Conservation (phyloP, 2,329 filamentous ascomycete species). For the Pestalotiopsis sp. region DNA sequence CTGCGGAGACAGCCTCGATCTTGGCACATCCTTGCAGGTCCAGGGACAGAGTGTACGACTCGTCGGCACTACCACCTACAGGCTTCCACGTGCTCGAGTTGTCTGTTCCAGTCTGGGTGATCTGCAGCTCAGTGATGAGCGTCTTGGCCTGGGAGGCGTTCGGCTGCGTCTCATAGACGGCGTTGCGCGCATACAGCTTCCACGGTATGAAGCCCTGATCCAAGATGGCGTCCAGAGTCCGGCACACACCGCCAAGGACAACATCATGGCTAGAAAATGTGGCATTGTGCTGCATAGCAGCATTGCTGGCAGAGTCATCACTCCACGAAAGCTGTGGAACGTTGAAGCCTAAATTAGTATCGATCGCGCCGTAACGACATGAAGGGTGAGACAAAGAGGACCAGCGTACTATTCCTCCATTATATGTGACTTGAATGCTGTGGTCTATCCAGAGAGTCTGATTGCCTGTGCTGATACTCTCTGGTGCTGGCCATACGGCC, state of each 20-base stretch:
- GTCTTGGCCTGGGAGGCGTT: slow-evolving; percentile 42
- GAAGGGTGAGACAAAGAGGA: slow-evolving; percentile 32
- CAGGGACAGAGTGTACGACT: slow-evolving; percentile 73
- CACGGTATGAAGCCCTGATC: slow-evolving; percentile 73
- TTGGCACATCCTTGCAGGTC: slow-evolving; percentile 58
- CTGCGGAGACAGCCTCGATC: slow-evolving; percentile 67
- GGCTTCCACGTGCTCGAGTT: slow-evolving; percentile 59
- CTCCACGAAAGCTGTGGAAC: slow-evolving; percentile 51
- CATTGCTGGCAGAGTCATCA: slow-evolving; percentile 42
- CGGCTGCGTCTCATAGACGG: slow-evolving; percentile 66
- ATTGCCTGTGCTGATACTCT: slow-evolving; percentile 52
- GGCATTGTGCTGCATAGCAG: slow-evolving; percentile 27
- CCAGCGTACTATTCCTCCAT: slow-evolving; percentile 58
- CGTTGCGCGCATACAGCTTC: slow-evolving; percentile 70
- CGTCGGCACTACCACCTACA: slow-evolving; percentile 66
- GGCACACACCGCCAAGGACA: slow-evolving; percentile 58
- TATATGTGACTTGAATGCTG: slow-evolving; percentile 58
- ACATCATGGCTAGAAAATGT: slow-evolving; percentile 54
- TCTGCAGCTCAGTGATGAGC: slow-evolving; percentile 61
- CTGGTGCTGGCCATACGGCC: slow-evolving; percentile 63
- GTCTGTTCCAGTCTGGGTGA: slow-evolving; percentile 63
- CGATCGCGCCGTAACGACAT: slow-evolving; percentile 17
- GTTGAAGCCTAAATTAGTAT: slow-evolving; percentile 32
- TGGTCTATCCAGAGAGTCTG: slow-evolving; percentile 56
- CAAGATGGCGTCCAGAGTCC: slow-evolving; percentile 67